Evolutionary conservation across 208 protist species (phyloP).

Genomic region (Wallacemonas rigidus): DNA sequence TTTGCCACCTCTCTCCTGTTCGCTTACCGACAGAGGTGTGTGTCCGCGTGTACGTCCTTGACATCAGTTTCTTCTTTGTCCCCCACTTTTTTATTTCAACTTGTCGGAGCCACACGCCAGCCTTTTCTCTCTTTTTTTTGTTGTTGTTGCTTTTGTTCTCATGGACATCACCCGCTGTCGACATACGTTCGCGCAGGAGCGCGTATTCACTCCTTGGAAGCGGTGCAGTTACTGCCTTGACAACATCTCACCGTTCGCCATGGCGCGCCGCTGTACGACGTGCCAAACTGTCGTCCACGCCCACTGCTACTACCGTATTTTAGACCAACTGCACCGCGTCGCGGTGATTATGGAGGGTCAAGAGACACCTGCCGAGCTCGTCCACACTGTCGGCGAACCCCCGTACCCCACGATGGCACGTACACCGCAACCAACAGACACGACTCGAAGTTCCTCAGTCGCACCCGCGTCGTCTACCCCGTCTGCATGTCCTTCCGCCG

Average conservation of each 20-base stretch:
- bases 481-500: too few relatives aligned
- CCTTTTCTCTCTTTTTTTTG: background rate
- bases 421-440: too few relatives aligned
- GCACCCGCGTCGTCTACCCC: too few relatives aligned
- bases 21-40: too few relatives aligned
- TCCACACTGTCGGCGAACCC: too few relatives aligned
- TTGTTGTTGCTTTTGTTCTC: background rate
- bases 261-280: conserved; percentile 18
- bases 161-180: conserved; percentile 21
- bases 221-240: conserved; percentile 19
- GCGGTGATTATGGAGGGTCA: conserved; percentile 15
- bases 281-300: conserved; percentile 18
- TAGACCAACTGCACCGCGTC: conserved; percentile 5
- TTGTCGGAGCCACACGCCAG: too few relatives aligned
- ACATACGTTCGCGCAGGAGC: conserved; percentile 21
- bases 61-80: too few relatives aligned
- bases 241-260: conserved; percentile 8
- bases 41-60: too few relatives aligned
- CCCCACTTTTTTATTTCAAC: too few relatives aligned
- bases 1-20: too few relatives aligned
- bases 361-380: background rate
- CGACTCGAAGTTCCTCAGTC: too few relatives aligned
- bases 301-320: conserved; percentile 18
- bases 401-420: too few relatives aligned
- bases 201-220: conserved; percentile 9